These are phyloP conservation scores for Salvia miltiorrhiza DNA, from an alignment of 257 asterid species.

Conservation along the genomic window DNA sequence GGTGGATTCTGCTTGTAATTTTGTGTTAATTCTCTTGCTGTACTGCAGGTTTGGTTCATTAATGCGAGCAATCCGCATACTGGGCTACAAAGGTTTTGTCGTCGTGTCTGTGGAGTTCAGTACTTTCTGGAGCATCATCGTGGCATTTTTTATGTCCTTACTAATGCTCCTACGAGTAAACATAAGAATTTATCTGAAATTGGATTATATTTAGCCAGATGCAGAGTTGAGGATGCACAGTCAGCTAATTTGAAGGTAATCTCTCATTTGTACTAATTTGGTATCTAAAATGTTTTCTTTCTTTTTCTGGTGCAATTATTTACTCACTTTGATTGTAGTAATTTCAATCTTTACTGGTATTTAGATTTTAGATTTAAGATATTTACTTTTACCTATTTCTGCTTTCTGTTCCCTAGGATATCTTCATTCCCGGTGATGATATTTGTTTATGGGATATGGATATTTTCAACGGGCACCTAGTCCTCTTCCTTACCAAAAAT, in stretches of 20 bases:
- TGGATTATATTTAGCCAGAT: slow-evolving; percentile 71
- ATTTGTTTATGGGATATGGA: slow-evolving; percentile 79
- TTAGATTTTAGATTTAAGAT: not conserved
- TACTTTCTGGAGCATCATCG: slow-evolving; percentile 81
- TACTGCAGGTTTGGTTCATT: slow-evolving; percentile 75
- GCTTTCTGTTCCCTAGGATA: slow-evolving; percentile 38
- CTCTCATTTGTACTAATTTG: not conserved
- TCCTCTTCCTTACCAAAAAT: slow-evolving; percentile 66
- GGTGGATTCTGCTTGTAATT: slow-evolving; percentile 4
- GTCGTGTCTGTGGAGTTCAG: slow-evolving; percentile 82
- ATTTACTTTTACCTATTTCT: not conserved
- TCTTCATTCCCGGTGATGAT: slow-evolving; percentile 58
- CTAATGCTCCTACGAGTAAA: slow-evolving; percentile 61
- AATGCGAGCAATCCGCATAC: slow-evolving; percentile 45
- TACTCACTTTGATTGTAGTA: not conserved
- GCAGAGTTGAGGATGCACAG: slow-evolving; percentile 52
- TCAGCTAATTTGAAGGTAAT: slow-evolving; percentile 58
- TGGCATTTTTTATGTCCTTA: slow-evolving; percentile 63
- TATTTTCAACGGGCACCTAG: slow-evolving; percentile 69
- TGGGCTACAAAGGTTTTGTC: slow-evolving; percentile 61
- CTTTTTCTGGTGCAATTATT: not conserved
- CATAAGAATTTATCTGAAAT: slow-evolving; percentile 30
- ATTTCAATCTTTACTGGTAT: not conserved
- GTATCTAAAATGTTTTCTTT: not conserved
- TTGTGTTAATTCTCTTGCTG: slow-evolving; percentile 24